These are phyloP conservation scores for Boletales sp. DNA, from an alignment of 768 basidiomycete species.

Conservation along the genomic window DNA sequence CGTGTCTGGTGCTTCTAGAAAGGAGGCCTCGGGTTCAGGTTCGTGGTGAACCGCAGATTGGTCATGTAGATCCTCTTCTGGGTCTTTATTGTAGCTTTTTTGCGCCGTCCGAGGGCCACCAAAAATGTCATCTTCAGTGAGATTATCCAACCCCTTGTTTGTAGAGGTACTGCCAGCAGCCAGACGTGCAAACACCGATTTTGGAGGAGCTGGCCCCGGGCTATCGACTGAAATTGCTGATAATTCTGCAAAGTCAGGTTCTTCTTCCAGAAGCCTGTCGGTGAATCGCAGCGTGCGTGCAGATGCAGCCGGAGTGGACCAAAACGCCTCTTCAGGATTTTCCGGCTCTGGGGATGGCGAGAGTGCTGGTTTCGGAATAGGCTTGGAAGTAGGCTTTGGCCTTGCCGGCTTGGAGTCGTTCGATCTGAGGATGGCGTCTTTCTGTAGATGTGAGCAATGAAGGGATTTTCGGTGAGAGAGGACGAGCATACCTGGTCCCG, in stretches of 20 bases:
- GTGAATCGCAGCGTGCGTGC: constrained; percentile 61
- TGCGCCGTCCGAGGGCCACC: neutral
- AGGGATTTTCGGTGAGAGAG: neutral
- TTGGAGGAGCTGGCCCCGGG: constrained; percentile 35
- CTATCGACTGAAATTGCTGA: constrained; percentile 45
- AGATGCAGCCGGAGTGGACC: constrained; percentile 53
- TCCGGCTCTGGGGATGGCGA: constrained; percentile 25
- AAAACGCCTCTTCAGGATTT: constrained; percentile 55
- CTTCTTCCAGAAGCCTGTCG: constrained; percentile 60
- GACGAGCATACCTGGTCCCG: constrained; percentile 34
- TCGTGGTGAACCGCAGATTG: constrained; percentile 11
- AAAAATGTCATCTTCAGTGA: constrained; percentile 7
- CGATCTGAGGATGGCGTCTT: constrained; percentile 24
- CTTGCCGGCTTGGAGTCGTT: constrained; percentile 15
- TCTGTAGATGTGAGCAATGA: constrained; percentile 15
- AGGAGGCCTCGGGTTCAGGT: neutral
- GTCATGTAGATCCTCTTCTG: constrained; percentile 7
- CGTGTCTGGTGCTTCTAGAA: neutral
- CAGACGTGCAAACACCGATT: constrained; percentile 27
- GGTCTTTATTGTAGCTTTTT: constrained; percentile 1
- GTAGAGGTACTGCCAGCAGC: constrained; percentile 8
- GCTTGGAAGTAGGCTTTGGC: constrained; percentile 10
- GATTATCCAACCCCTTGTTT: constrained; percentile 1
- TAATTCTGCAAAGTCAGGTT: constrained; percentile 53
- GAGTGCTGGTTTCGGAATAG: constrained; percentile 10